A percentile compares a stretch with the other conserved stretches of the same genome.
These are phyloP conservation scores for Paspalum notatum DNA, from an alignment of 176 grass and related monocot species.

Conservation along the genomic window DNA sequence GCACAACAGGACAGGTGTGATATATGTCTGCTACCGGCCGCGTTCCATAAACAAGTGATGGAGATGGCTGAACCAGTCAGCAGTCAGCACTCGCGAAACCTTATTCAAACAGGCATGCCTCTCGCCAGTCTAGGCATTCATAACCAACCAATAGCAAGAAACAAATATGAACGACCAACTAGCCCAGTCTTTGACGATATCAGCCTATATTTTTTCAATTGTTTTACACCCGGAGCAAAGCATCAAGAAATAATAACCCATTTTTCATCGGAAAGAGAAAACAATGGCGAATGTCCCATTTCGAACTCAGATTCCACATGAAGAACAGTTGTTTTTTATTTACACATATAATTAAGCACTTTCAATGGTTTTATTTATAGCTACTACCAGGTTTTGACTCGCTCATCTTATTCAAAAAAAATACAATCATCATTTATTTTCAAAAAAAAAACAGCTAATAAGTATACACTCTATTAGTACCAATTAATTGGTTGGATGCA, in stretches of 20 bases:
- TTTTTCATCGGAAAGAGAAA: not conserved
- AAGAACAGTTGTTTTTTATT: not conserved
- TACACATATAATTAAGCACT: too few relatives aligned
- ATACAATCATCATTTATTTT: too few relatives aligned
- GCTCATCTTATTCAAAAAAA: too few relatives aligned
- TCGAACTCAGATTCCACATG: not conserved
- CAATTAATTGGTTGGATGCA: too few relatives aligned
- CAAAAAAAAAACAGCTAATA: too few relatives aligned
- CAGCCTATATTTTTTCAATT: not conserved
- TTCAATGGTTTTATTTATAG: too few relatives aligned
- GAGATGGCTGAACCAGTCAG: conserved; percentile 25
- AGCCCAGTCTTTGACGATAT: not conserved
- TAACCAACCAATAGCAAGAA: not conserved
- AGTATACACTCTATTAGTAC: too few relatives aligned
- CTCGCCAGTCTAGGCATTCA: not conserved
- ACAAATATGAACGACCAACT: not conserved
- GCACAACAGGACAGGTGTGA: not conserved
- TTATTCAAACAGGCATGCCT: not conserved
- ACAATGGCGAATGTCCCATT: not conserved
- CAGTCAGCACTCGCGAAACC: not conserved
- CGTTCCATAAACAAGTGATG: conserved; percentile 1
- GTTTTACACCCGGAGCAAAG: not conserved
- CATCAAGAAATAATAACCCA: too few relatives aligned
- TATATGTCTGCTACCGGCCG: conserved; percentile 8
- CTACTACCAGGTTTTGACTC: too few relatives aligned